Evolutionary conservation across 192 early-diverging fungal genomes (phyloP), one percentile per base, ranked within the genome.

Genomic region (Coemansia sp.): DNA sequence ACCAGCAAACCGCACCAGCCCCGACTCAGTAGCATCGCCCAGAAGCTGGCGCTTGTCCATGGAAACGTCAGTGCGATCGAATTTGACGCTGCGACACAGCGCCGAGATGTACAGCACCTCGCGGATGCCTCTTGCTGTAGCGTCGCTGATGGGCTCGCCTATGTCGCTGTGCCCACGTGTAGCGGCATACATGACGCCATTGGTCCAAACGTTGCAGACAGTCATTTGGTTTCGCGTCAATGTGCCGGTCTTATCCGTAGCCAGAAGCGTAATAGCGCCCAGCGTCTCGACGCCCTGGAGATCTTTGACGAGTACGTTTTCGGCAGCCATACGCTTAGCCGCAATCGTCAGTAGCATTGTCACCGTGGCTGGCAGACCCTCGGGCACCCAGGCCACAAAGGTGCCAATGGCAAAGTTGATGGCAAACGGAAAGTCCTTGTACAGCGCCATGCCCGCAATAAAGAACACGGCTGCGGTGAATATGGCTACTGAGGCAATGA

Each of bases 181-280:
- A n/a, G 84, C 79, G 10, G 84, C 70, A 73, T 85, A 93, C 71
- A 94, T 70, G 35, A 83, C 83, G 16, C 84, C 73, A 31, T 88
- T 88, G 39, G 91, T 85, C 96, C 96, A 98, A 20, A 98, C 62
- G 81, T 92, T 90, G 62, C 94, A 92, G 0, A 93, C 92, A 7
- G 93, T 95, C 96, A 98, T 98, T 76, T 96, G 95, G 75, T 96
- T 98, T 61, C 92, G 85, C 34, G 96, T 98, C 63, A 98, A 84
- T 50, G 96, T 98, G 60, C 96, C 96, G 11, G 96, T 97, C 75
- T 98, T 98, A 81, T 98, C 96, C 3, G 95, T 98, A 23, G 96
- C 96, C 37, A 98, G 86, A 20, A 97, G 82, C 34, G 96, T 98
- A 63, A 98, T 95, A 9, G 95, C 96, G 55, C 96, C 96, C 24